Evolutionary conservation across 2,329 filamentous ascomycete genomes (phyloP).

Genomic region (Lachnellula cervina): DNA sequence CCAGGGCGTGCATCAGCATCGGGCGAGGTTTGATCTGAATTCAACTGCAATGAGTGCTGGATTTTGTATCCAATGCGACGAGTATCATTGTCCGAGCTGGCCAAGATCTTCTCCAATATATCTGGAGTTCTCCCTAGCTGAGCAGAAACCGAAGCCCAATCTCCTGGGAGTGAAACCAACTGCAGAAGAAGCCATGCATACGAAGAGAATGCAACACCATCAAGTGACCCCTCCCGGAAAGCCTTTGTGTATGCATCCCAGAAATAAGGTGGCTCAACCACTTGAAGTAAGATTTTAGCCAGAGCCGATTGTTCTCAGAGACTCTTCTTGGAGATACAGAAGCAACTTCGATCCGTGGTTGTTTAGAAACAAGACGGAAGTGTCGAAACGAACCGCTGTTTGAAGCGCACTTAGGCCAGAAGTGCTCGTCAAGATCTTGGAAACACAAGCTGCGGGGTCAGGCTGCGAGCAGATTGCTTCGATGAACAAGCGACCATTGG

Average conservation of each 20-base stretch:
- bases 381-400: constrained; percentile 39
- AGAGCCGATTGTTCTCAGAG: constrained; percentile 18
- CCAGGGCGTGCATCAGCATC: constrained; percentile 41
- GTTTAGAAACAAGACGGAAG: constrained; percentile 42
- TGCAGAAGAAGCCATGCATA: constrained; percentile 42
- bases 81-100: constrained; percentile 18
- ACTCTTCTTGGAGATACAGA: constrained; percentile 30
- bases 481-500: constrained; percentile 41
- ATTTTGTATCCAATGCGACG: constrained; percentile 39
- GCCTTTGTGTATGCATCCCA: constrained; percentile 37
- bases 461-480: constrained; percentile 42
- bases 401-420: constrained; percentile 35
- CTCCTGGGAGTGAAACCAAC: constrained; percentile 36
- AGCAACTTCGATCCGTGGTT: constrained; percentile 31
- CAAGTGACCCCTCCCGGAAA: constrained; percentile 28
- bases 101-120: constrained; percentile 22
- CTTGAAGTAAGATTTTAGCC: constrained; percentile 38
- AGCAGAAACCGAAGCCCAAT: constrained; percentile 22
- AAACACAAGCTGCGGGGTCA: constrained; percentile 38
- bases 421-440: constrained; percentile 36
- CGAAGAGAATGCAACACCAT: constrained; percentile 24
- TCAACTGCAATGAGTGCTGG: constrained; percentile 32
- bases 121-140: constrained; percentile 27
- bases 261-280: constrained; percentile 47
- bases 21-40: constrained; percentile 8